Evolutionary conservation across 129 eudicot genomes (phyloP), one percentile per base, ranked within the genome.

Genomic region (Chrysanthemum seticuspe): DNA sequence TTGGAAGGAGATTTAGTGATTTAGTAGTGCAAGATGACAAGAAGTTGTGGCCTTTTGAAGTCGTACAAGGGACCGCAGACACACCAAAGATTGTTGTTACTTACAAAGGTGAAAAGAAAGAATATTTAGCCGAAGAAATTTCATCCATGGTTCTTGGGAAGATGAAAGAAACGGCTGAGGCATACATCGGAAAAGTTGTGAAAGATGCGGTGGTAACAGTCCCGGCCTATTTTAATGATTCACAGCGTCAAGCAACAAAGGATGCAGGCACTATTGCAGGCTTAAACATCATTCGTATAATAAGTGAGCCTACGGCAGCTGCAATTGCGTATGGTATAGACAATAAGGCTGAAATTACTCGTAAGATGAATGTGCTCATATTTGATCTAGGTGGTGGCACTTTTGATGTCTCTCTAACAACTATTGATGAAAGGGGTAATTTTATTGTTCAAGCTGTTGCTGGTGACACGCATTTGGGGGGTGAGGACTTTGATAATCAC

Each of bases 1-100:
- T 53, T 53, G 58, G 58, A 53, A 53, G 58, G 58, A 53, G 58
- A 53, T 53, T 53, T 53, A 16, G 58, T 14, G 58, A 53, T 53
- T 53, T 19, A 14, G 8, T 10, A 53, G 58, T 53, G 18, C 58
- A 53, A 16, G 58, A 14, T 53, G 58, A 53, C 58, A 53, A 3
- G 58, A 53, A 53, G 8, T 53, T 53, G 18, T 53, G 58, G 58
- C 58, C 58, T 4, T 53, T 53, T 13, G 2, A 3, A 16, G 58
- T 53, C 9, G 2, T 14, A 53, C 8, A 53, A 53, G 58, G 58
- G 58, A 1, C 58, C 2, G 58, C n/a, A 4, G 14, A 13, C 16
- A 53, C 16, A 4, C 58, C 58, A 6, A 53, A 53, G 58, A 14
- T 53, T 53, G 58, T 53, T 14, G 58, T 53, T 19, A 3, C 58